These are phyloP conservation scores for Nephelium lappaceum DNA, from an alignment of 345 rosid genomes.

Conservation along the genomic window DNA sequence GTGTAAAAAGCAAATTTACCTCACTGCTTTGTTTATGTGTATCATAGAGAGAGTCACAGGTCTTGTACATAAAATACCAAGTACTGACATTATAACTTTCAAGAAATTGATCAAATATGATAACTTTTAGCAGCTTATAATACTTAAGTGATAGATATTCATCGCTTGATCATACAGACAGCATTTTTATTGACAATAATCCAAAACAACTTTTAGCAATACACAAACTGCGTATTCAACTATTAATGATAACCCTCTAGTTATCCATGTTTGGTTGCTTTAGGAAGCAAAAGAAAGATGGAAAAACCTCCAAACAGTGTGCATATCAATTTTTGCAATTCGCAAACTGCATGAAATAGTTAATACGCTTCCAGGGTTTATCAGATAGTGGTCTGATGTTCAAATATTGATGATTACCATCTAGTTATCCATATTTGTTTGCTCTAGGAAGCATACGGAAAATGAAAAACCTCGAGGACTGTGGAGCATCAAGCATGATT, in stretches of 20 bases:
- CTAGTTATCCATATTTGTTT: background rate
- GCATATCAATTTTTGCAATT: background rate
- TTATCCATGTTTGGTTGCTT: background rate
- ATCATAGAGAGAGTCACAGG: conserved; percentile 1
- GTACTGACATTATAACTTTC: background rate
- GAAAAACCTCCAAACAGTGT: background rate
- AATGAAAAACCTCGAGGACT: background rate
- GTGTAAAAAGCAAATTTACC: background rate
- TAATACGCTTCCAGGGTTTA: background rate
- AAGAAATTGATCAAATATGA: background rate
- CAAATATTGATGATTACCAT: background rate
- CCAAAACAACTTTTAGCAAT: background rate
- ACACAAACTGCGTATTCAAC: background rate
- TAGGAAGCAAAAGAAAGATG: background rate
- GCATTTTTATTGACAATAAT: background rate
- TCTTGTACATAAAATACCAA: background rate
- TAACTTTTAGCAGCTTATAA: background rate
- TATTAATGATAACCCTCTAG: background rate
- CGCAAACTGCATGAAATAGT: background rate
- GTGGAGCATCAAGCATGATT: background rate
- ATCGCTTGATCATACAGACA: background rate
- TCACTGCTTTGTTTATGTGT: background rate
- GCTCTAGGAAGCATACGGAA: background rate
- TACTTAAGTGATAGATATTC: background rate
- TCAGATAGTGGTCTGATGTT: background rate